phyloP scores from a whole-genome alignment of 225 moss, liverwort and hornwort genomes.

The Marchantia polymorpha region DNA sequence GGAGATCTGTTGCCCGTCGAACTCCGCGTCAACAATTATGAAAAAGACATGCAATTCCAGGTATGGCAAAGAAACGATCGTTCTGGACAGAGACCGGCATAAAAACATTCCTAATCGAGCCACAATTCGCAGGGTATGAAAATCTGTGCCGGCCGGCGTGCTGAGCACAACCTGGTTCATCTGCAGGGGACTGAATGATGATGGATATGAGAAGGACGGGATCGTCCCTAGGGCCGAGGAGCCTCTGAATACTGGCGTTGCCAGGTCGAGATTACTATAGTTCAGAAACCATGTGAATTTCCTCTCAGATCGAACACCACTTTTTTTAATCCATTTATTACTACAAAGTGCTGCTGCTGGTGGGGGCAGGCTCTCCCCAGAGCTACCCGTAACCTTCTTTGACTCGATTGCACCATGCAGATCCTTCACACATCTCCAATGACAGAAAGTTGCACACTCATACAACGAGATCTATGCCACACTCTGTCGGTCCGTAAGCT shows the following conservation, averaged over 20 bases:
- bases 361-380: too few relatives aligned
- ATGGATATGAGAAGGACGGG: neutral
- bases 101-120: neutral
- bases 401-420: too few relatives aligned
- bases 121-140: neutral
- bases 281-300: neutral
- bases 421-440: too few relatives aligned
- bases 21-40: neutral
- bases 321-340: too few relatives aligned
- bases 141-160: neutral
- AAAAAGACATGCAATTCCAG: neutral
- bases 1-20: neutral
- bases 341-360: too few relatives aligned
- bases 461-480: too few relatives aligned
- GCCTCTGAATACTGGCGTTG: neutral
- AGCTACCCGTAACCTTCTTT: too few relatives aligned
- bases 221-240: neutral
- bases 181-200: neutral
- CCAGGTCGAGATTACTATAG: neutral
- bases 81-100: neutral
- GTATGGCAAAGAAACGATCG: neutral
- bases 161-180: neutral
- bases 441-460: too few relatives aligned
- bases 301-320: neutral
- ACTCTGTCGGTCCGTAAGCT: too few relatives aligned